Evolutionary conservation across 163 green algal species (phyloP).

Genomic region (Trebouxiophyceae sp.): DNA sequence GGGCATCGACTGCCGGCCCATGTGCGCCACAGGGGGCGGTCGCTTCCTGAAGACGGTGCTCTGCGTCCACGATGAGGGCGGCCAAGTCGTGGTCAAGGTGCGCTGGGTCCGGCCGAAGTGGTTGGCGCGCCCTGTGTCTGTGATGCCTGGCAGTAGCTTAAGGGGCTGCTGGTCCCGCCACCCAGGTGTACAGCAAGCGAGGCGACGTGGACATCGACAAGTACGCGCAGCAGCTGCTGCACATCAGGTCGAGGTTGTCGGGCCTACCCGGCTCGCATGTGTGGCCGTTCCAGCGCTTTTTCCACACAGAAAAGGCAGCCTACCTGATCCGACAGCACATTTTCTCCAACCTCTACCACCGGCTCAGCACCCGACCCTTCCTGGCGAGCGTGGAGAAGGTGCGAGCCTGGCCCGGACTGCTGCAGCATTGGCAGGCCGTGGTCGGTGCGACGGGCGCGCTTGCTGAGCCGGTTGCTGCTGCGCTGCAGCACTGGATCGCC

Average conservation of each 20-base stretch:
- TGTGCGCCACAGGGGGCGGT: constrained; percentile 42
- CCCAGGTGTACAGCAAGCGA: constrained; percentile 88
- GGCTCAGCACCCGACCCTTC: constrained; percentile 87
- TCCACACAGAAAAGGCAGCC: constrained; percentile 69
- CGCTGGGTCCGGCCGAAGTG: too few species aligned
- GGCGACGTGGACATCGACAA: constrained; percentile 27
- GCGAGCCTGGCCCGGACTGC: too few species aligned
- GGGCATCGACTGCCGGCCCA: not conserved
- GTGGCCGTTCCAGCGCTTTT: constrained; percentile 65
- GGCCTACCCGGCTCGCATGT: constrained; percentile 55
- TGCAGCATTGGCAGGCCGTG: too few species aligned
- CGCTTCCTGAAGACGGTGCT: constrained; percentile 88
- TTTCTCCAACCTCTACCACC: constrained; percentile 77
- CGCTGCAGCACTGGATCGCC: constrained; percentile 78
- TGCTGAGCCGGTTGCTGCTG: too few species aligned
- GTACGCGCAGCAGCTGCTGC: not conserved
- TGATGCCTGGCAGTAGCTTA: too few species aligned
- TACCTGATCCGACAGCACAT: constrained; percentile 90
- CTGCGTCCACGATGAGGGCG: constrained; percentile 84
- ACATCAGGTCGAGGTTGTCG: constrained; percentile 22
- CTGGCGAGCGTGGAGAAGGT: constrained; percentile 82
- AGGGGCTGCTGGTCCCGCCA: too few species aligned
- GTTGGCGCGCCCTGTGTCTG: too few species aligned
- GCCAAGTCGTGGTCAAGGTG: constrained; percentile 88
- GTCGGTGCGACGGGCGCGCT: too few species aligned